phyloP scores from a whole-genome alignment of 2,329 filamentous ascomycete genomes.

The Penicillium thymicola region DNA sequence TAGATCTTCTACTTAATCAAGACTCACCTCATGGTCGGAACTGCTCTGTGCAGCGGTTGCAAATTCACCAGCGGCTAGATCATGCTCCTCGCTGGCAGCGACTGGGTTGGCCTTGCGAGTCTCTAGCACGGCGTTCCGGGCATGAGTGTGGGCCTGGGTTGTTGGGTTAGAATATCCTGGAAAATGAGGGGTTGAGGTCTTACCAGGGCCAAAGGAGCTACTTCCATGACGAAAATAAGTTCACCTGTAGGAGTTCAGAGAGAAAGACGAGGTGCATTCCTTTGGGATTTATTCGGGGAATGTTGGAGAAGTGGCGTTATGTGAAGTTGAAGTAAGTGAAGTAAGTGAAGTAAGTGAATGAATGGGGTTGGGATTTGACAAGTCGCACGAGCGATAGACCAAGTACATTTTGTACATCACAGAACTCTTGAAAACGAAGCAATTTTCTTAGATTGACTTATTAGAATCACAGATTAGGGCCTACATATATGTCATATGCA shows the following conservation, averaged over 20 bases:
- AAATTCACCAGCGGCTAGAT: slow-evolving; percentile 83
- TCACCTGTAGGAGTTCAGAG: background rate
- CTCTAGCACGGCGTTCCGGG: slow-evolving; percentile 75
- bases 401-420: too few species aligned
- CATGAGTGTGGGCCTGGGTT: slow-evolving; percentile 77
- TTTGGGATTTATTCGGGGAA: background rate
- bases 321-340: too few species aligned
- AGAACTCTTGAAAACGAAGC: background rate
- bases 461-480: background rate
- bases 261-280: background rate
- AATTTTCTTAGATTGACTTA: background rate
- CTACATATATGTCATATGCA: background rate
- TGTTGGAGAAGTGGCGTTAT: slow-evolving; percentile 7
- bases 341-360: background rate
- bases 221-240: slow-evolving; percentile 57
- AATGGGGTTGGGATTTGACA: background rate
- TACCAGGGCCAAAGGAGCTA: slow-evolving; percentile 65
- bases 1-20: background rate
- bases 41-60: slow-evolving; percentile 75
- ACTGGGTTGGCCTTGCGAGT: slow-evolving; percentile 66
- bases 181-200: slow-evolving; percentile 2
- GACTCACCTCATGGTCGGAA: slow-evolving; percentile 54
- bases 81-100: slow-evolving; percentile 82
- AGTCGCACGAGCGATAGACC: background rate
- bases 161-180: slow-evolving; percentile 6